Percentiles rank a stretch among this genome's conserved stretches.
These are phyloP conservation scores for Penicillium sp. DNA, from an alignment of 2,329 filamentous ascomycete species.

Conservation along the genomic window DNA sequence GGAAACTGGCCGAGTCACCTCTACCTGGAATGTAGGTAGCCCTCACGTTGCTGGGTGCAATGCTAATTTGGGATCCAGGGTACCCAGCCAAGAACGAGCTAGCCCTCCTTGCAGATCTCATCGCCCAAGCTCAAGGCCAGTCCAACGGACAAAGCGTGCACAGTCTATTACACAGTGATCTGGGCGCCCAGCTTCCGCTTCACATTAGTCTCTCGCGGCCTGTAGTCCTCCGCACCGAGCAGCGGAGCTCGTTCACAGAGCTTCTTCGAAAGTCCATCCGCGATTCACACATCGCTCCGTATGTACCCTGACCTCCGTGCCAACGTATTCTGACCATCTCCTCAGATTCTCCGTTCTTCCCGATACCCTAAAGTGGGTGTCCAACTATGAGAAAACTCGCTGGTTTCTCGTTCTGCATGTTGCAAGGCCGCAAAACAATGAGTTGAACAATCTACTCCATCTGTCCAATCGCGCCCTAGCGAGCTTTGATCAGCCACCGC, in stretches of 20 bases:
- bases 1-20: conserved; percentile 93
- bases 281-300: conserved; percentile 46
- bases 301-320: conserved; percentile 24
- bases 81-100: conserved; percentile 40
- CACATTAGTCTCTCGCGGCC: conserved; percentile 90
- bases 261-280: conserved; percentile 50
- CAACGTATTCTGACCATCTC: not conserved
- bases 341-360: conserved; percentile 49
- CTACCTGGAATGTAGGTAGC: conserved; percentile 82
- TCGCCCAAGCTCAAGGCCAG: conserved; percentile 27
- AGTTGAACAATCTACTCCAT: conserved; percentile 61
- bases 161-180: conserved; percentile 71
- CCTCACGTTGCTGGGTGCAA: not conserved
- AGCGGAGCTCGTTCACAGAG: conserved; percentile 66
- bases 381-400: conserved; percentile 65
- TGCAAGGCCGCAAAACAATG: conserved; percentile 46
- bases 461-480: conserved; percentile 64
- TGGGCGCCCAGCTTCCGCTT: conserved; percentile 74
- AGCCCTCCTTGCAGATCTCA: conserved; percentile 28
- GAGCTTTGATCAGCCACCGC: conserved; percentile 62
- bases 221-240: conserved; percentile 68
- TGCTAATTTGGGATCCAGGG: conserved; percentile 28
- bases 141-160: conserved; percentile 50
- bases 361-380: conserved; percentile 60
- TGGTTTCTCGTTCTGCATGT: conserved; percentile 82